Evolutionary conservation across 495 filamentous ascomycete genomes (phyloP).

Genomic region (Tuber microsphaerosporum): DNA sequence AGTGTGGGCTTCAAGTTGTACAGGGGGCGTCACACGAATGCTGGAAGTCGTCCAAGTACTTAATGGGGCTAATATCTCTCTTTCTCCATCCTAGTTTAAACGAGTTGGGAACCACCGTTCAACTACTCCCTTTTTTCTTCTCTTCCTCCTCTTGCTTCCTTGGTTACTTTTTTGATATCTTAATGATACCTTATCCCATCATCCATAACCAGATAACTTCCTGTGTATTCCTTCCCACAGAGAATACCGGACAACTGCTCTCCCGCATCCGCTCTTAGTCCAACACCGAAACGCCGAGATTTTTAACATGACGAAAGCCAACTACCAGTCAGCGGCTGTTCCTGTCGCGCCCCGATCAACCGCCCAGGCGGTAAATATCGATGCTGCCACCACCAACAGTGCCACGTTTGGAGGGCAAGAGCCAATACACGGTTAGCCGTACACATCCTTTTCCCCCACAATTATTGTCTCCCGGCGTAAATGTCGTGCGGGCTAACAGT

Average conservation of each 20-base stretch:
- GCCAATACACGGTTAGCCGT: neutral
- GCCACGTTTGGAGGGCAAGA: neutral
- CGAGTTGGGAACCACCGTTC: neutral
- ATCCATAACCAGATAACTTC: neutral
- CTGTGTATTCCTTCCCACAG: neutral
- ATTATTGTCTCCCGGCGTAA: neutral
- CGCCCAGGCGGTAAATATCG: neutral
- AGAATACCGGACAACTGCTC: neutral
- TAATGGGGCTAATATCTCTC: neutral
- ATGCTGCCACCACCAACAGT: neutral
- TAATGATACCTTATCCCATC: neutral
- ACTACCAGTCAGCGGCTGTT: neutral
- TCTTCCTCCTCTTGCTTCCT: neutral
- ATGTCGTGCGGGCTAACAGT: neutral
- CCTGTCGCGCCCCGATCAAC: neutral
- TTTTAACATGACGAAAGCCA: neutral
- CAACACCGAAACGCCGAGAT: neutral
- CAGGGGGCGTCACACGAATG: neutral
- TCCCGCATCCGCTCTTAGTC: neutral
- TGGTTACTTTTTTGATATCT: neutral
- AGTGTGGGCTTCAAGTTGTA: neutral
- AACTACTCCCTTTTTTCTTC: neutral
- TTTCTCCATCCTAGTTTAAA: neutral
- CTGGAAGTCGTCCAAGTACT: neutral
- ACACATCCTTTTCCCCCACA: neutral